Evolutionary conservation across 2,329 filamentous ascomycete species (phyloP), one percentile per base, ranked within the genome.

Genomic region (Colletotrichum tabaci): DNA sequence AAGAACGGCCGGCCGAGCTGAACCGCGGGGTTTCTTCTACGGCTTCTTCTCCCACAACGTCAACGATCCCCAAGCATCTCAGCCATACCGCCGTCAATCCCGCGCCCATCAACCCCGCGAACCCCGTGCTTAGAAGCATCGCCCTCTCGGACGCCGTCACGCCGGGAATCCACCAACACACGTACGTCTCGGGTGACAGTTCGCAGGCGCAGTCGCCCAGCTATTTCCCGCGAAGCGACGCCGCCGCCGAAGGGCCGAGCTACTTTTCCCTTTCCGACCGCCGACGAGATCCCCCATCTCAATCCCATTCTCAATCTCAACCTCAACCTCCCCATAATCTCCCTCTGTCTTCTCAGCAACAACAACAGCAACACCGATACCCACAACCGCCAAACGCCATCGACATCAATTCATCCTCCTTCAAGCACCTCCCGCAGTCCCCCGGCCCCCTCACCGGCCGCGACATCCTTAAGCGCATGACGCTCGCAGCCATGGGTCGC

Each of bases 391-490:
- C 44, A 61, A n/a, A 30, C 44, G 58, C 42, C 61, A 53, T 12
- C 55, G 49, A 61, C 73, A 49, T 44, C 58, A 56, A 26, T 26
- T 26, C 47, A 73, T 77, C 62, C 49, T 30, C 30, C 30, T 35
- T 57, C 40, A 26, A 40, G 61, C 65, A 70, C 58, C 50, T 66
- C 63, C 67, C 61, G 5, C 62, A 50, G 47, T 60, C 63, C 47
- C 62, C 74, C 40, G 53, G 62, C 13, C 52, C 68, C 52, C 56
- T 61, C 57, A 53, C 23, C 50, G 80, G 82, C 66, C 78, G 80
- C 35, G 83, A 86, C 47, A 82, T 84, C 47, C 76, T 87, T 64
- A 82, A 82, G 26, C 81, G 82, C 62, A 81, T 87, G 77, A 86
- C 83, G 76, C 76, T 82, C 71, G 77, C 79, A 63, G 76, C 78